These are phyloP conservation scores for Diospyros lotus DNA, from an alignment of 148 eudicot genomes.

Conservation along the genomic window DNA sequence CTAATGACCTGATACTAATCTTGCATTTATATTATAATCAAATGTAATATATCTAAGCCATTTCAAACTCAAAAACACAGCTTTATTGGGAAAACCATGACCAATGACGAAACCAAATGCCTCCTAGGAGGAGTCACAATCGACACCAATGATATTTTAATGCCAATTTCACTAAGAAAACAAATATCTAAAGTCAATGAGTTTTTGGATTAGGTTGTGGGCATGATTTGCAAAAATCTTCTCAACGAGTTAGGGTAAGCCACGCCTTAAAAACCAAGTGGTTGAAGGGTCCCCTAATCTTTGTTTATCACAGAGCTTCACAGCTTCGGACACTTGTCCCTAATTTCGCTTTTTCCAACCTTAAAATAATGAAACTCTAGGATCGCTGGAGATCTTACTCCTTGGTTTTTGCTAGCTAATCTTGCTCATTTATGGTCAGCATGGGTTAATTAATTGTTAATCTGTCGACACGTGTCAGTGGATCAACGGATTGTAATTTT, in stretches of 20 bases:
- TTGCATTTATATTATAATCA: too few species aligned
- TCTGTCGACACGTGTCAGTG: too few species aligned
- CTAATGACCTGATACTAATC: too few species aligned
- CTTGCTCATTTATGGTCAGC: not conserved
- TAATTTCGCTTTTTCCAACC: not conserved
- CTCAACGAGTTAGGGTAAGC: not conserved
- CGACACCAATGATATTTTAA: not conserved
- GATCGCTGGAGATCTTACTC: not conserved
- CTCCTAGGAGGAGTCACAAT: not conserved
- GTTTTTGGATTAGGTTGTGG: conserved; percentile 18
- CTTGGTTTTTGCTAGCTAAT: not conserved
- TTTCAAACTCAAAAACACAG: not conserved
- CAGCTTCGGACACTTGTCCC: not conserved
- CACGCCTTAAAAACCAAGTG: not conserved
- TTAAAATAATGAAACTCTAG: not conserved
- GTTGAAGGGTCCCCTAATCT: not conserved
- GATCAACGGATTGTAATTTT: too few species aligned
- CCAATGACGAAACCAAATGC: not conserved
- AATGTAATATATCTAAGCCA: too few species aligned
- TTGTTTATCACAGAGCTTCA: not conserved
- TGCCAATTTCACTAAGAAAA: not conserved
- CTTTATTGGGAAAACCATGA: not conserved
- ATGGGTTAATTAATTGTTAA: not conserved
- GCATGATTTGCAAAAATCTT: conserved; percentile 16
- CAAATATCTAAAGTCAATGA: not conserved